Conservation (phyloP, 495 filamentous ascomycete species). For the Acidiella bohemica region DNA sequence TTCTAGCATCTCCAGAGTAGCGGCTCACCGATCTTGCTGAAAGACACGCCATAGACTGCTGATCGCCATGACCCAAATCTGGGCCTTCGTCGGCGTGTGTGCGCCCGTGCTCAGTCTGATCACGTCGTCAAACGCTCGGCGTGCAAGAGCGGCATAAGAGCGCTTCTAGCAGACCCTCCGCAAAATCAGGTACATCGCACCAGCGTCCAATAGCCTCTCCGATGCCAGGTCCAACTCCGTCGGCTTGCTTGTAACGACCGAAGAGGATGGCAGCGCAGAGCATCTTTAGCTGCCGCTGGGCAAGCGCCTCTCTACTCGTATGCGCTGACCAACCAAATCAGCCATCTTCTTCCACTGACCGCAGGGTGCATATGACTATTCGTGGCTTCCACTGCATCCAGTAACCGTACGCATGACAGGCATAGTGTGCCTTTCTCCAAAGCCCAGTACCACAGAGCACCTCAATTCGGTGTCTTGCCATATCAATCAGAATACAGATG, state of each 20-base stretch:
- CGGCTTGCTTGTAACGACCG: conserved; percentile 10
- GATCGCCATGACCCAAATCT: no score
- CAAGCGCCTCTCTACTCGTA: conserved; percentile 7
- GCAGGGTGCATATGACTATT: conserved; percentile 3
- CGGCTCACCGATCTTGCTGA: no score
- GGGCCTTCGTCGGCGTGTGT: no score
- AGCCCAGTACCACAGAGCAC: neutral
- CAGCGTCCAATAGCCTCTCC: conserved; percentile 4
- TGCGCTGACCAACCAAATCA: neutral
- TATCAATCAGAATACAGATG: neutral
- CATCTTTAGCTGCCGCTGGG: conserved; percentile 18
- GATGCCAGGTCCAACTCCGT: conserved; percentile 13
- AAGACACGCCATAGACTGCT: no score
- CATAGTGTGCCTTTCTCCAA: conserved; percentile 3
- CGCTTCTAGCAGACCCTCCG: no score
- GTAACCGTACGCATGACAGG: conserved; percentile 13
- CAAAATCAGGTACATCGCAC: no score
- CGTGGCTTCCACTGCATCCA: conserved; percentile 14
- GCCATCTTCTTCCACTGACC: neutral
- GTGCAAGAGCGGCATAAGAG: no score
- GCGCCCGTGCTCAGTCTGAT: no score
- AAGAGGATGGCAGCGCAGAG: neutral
- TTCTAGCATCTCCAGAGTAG: no score
- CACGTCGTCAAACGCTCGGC: no score
- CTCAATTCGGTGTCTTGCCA: conserved; percentile 7